phyloP scores from a whole-genome alignment of 2,329 filamentous ascomycete species.

The Cercospora sesami region DNA sequence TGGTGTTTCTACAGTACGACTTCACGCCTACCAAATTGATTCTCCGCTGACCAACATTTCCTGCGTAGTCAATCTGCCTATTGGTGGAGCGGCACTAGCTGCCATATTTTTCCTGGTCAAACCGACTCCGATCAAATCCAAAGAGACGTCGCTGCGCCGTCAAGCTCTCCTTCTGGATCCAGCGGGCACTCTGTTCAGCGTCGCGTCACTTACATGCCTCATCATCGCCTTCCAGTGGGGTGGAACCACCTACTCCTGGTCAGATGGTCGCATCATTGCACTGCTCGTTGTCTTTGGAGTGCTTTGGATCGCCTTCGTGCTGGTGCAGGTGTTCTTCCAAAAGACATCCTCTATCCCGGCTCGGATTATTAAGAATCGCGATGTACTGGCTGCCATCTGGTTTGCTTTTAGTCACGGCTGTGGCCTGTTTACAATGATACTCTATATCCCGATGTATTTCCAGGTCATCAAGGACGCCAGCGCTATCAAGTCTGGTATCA shows the following conservation, averaged over 20 bases:
- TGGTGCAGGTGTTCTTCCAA: conserved; percentile 36
- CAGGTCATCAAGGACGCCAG: conserved; percentile 4
- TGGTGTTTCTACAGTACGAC: conserved; percentile 55
- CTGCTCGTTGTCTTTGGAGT: conserved; percentile 37
- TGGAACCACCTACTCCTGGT: conserved; percentile 38
- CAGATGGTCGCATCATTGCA: conserved; percentile 43
- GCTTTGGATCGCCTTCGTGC: not conserved
- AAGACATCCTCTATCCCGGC: conserved; percentile 45
- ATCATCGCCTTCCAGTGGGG: conserved; percentile 51
- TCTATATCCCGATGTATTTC: conserved; percentile 11
- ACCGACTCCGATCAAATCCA: conserved; percentile 44
- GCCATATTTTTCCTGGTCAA: conserved; percentile 33
- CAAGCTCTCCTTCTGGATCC: conserved; percentile 41
- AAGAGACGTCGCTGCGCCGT: conserved; percentile 34
- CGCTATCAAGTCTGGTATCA: conserved; percentile 3
- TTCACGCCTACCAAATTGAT: conserved; percentile 46
- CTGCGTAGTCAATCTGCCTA: conserved; percentile 49
- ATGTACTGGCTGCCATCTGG: conserved; percentile 37
- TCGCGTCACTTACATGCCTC: conserved; percentile 45
- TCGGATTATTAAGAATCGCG: conserved; percentile 47
- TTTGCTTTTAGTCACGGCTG: conserved; percentile 4
- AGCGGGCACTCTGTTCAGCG: conserved; percentile 40
- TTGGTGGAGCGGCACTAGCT: conserved; percentile 42
- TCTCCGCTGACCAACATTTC: conserved; percentile 25
- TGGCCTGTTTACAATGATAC: conserved; percentile 6